phyloP scores from a whole-genome alignment of 371 early-diverging fungal genomes.

The Neoconidiobolus thromboides region DNA sequence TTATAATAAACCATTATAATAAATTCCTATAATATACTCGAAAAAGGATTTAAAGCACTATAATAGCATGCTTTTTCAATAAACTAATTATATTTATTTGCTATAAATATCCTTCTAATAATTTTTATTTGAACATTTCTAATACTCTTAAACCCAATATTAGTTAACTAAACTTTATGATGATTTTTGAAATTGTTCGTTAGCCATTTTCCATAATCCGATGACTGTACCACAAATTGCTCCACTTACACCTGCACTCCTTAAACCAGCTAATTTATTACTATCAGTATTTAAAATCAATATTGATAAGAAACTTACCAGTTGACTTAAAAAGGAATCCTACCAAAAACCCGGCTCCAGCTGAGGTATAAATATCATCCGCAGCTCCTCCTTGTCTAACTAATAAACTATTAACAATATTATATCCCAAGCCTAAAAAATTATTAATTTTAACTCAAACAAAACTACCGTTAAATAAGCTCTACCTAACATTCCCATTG shows the following conservation, averaged over 20 bases:
- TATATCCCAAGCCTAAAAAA: slow-evolving; percentile 5
- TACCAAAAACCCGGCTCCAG: neutral
- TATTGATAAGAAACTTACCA: slow-evolving; percentile 1
- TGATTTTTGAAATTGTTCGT: neutral
- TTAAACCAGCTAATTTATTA: neutral
- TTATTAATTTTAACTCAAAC: neutral
- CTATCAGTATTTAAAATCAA: neutral
- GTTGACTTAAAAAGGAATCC: slow-evolving; percentile 6
- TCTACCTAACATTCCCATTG: slow-evolving; percentile 45
- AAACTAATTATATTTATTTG: too few relatives aligned
- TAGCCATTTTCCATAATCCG: neutral
- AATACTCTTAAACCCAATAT: too few relatives aligned
- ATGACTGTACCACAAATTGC: slow-evolving; percentile 1
- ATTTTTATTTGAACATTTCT: too few relatives aligned
- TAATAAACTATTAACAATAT: neutral
- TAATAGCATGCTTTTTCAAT: too few relatives aligned
- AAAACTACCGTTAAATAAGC: neutral
- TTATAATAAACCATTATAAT: too few relatives aligned
- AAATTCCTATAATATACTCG: too few relatives aligned
- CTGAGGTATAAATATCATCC: neutral
- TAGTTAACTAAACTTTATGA: too few relatives aligned
- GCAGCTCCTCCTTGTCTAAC: neutral
- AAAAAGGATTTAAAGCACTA: too few relatives aligned
- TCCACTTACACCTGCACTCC: neutral
- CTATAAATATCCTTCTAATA: too few relatives aligned